phyloP scores from a whole-genome alignment of 176 grass and related monocot species.

The Canna indica region DNA sequence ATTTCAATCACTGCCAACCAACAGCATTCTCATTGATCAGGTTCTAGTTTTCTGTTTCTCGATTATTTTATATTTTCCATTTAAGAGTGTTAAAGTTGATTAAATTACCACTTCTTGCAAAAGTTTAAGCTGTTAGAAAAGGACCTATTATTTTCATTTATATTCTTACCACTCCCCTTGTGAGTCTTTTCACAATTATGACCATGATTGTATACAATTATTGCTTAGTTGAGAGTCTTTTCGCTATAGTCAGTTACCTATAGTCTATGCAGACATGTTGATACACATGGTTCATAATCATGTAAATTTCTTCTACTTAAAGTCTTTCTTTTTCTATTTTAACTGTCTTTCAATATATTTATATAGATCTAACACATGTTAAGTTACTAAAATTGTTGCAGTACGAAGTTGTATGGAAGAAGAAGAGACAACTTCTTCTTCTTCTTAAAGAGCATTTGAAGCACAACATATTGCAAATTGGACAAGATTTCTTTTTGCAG shows the following conservation, averaged over 20 bases:
- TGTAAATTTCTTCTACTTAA: conserved; percentile 4
- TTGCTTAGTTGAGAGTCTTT: no score
- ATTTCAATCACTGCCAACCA: conserved; percentile 46
- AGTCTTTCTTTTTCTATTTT: conserved; percentile 1
- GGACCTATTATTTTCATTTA: no score
- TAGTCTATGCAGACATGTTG: background rate
- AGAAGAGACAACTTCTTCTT: conserved; percentile 37
- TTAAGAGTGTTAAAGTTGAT: no score
- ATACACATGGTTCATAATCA: background rate
- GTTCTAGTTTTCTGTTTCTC: conserved; percentile 9
- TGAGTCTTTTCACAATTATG: no score
- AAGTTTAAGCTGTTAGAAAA: no score
- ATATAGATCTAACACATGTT: background rate
- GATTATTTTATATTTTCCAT: background rate
- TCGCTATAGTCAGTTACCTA: background rate
- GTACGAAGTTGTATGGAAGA: conserved; percentile 30
- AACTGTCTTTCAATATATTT: background rate
- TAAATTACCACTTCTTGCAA: no score
- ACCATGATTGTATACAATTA: no score
- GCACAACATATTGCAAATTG: conserved; percentile 59
- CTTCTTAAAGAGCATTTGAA: conserved; percentile 49
- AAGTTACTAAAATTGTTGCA: conserved; percentile 23
- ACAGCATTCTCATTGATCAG: conserved; percentile 71
- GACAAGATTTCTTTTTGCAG: conserved; percentile 58
- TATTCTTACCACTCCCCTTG: no score